Percentiles rank a stretch among this genome's conserved stretches.
phyloP scores from a whole-genome alignment of 257 asterid genomes.

The Solanum rostratum region DNA sequence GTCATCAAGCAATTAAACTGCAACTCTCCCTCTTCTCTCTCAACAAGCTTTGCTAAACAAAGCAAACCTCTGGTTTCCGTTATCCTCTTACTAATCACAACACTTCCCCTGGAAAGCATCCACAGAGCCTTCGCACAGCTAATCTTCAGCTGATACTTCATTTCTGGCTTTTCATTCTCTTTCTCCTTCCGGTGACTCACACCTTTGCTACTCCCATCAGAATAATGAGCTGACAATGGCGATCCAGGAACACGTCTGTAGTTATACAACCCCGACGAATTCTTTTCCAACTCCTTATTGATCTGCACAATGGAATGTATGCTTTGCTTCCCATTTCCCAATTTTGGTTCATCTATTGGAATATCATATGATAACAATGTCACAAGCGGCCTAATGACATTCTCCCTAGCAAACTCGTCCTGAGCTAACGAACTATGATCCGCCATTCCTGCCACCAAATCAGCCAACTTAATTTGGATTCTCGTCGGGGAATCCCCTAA shows the following conservation, averaged over 20 bases:
- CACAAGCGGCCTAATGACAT: conserved; percentile 71
- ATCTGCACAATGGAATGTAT: conserved; percentile 58
- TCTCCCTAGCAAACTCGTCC: conserved; percentile 72
- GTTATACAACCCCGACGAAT: neutral
- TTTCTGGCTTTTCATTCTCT: conserved; percentile 57
- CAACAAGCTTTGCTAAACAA: conserved; percentile 72
- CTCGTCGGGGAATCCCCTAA: conserved; percentile 49
- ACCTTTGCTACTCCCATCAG: conserved; percentile 40
- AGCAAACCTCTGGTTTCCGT: conserved; percentile 75
- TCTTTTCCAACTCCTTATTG: conserved; percentile 58
- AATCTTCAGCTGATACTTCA: conserved; percentile 41
- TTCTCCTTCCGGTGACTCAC: conserved; percentile 40
- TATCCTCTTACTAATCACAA: conserved; percentile 49
- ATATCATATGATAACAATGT: conserved; percentile 50
- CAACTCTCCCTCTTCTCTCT: conserved; percentile 51
- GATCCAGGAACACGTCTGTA: conserved; percentile 30
- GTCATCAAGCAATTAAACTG: conserved; percentile 57
- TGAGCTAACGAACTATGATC: conserved; percentile 41
- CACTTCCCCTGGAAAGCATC: conserved; percentile 72
- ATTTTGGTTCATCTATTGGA: conserved; percentile 42
- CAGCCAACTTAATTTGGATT: conserved; percentile 52
- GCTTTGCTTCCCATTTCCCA: conserved; percentile 30
- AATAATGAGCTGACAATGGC: conserved; percentile 25
- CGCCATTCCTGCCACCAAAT: conserved; percentile 63
- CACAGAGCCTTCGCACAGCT: conserved; percentile 67